Conservation (phyloP, 495 filamentous ascomycete genomes). For the Hypoxylon perforatum region DNA sequence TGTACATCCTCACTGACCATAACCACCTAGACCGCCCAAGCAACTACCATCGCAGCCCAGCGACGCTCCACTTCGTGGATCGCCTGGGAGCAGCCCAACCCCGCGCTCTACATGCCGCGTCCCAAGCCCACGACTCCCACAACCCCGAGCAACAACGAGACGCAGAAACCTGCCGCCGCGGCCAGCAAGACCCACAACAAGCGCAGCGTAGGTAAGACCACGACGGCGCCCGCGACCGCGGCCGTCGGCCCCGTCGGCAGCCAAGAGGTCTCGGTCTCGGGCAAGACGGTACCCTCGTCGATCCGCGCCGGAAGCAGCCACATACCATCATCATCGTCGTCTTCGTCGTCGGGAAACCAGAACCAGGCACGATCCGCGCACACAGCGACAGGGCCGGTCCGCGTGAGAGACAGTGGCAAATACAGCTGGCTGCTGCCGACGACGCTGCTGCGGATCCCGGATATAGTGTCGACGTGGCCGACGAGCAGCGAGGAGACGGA, state of each 20-base stretch:
- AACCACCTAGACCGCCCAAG: not conserved
- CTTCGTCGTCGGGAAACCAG: too few relatives aligned
- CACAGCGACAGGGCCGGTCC: not conserved
- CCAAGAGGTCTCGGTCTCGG: constrained; percentile 25
- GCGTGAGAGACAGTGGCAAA: not conserved
- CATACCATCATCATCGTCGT: not conserved
- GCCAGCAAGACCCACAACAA: constrained; percentile 2
- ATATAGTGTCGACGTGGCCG: constrained; percentile 29
- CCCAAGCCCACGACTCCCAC: not conserved
- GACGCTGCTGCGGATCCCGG: constrained; percentile 31
- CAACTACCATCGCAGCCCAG: not conserved
- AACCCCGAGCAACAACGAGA: constrained; percentile 26
- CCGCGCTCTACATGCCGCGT: constrained; percentile 28
- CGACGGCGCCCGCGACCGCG: constrained; percentile 1
- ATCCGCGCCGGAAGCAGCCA: constrained; percentile 24
- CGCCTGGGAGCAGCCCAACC: constrained; percentile 41
- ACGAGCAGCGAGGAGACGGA: too few relatives aligned
- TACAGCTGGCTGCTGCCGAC: constrained; percentile 12
- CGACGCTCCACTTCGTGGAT: constrained; percentile 41
- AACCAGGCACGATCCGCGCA: not conserved
- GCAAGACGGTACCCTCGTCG: constrained; percentile 30
- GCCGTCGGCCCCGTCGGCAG: constrained; percentile 8
- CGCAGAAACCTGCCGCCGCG: constrained; percentile 2
- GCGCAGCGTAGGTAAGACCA: constrained; percentile 8
- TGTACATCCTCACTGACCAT: constrained; percentile 1